These are phyloP conservation scores for Bipolaris sorokiniana DNA, from an alignment of 2,329 filamentous ascomycete genomes.

Conservation along the genomic window DNA sequence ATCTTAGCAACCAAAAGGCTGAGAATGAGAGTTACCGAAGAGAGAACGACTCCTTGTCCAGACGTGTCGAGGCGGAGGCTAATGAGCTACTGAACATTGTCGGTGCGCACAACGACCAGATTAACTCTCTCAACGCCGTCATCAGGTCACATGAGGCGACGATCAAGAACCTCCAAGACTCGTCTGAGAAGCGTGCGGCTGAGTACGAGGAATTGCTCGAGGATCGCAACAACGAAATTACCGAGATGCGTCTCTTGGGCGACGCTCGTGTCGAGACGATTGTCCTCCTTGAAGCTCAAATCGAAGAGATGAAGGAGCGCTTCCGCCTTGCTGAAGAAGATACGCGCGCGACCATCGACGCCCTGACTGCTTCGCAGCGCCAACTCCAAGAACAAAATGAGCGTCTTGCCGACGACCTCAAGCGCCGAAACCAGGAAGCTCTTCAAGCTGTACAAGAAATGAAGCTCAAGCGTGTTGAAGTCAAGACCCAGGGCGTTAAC, in stretches of 20 bases:
- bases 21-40: slow-evolving; percentile 36
- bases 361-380: slow-evolving; percentile 36
- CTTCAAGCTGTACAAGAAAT: slow-evolving; percentile 42
- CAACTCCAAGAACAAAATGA: slow-evolving; percentile 42
- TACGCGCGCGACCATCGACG: slow-evolving; percentile 40
- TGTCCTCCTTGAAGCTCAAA: slow-evolving; percentile 35
- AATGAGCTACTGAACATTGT: slow-evolving; percentile 41
- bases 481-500: slow-evolving; percentile 35
- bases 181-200: slow-evolving; percentile 25
- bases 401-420: slow-evolving; percentile 32
- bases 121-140: slow-evolving; percentile 45
- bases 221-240: slow-evolving; percentile 39
- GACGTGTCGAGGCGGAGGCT: slow-evolving; percentile 38
- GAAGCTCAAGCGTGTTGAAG: slow-evolving; percentile 41
- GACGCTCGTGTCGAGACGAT: slow-evolving; percentile 44
- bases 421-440: slow-evolving; percentile 38
- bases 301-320: slow-evolving; percentile 42
- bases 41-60: slow-evolving; percentile 38
- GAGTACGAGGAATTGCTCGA: slow-evolving; percentile 36
- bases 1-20: slow-evolving; percentile 25
- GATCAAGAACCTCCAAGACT: slow-evolving; percentile 44
- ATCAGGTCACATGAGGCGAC: slow-evolving; percentile 49
- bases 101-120: slow-evolving; percentile 35
- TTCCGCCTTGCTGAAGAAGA: slow-evolving; percentile 39
- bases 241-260: slow-evolving; percentile 44